Percentiles rank a stretch among this genome's conserved stretches.
Evolutionary conservation across 129 eudicot species (phyloP).

Genomic region (Saussurea involucrata): DNA sequence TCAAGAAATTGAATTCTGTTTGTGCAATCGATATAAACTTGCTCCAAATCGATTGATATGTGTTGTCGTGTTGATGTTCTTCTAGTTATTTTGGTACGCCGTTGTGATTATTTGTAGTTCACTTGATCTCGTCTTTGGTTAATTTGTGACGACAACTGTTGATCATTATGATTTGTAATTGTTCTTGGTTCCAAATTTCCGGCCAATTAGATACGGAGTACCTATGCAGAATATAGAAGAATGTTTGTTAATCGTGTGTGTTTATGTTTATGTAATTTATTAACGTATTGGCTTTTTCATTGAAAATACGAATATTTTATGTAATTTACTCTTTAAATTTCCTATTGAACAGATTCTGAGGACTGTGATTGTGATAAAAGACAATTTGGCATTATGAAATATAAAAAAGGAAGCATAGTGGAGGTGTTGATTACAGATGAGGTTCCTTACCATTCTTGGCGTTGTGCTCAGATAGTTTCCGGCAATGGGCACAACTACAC

Average conservation of each 20-base stretch:
- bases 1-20: not conserved
- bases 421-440: slow-evolving; percentile 57
- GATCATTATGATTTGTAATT: not conserved
- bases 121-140: slow-evolving; percentile 3
- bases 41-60: not conserved
- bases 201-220: not conserved
- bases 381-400: slow-evolving; percentile 39
- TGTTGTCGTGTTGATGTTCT: not conserved
- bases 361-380: slow-evolving; percentile 7
- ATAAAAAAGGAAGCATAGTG: slow-evolving; percentile 51
- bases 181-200: not conserved
- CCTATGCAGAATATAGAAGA: not conserved
- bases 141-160: not conserved
- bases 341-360: slow-evolving; percentile 18
- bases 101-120: not conserved
- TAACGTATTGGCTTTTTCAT: too few relatives aligned
- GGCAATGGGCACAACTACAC: slow-evolving; percentile 45
- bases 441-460: slow-evolving; percentile 62
- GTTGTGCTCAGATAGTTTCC: slow-evolving; percentile 51
- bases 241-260: not conserved
- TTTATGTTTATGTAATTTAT: not conserved
- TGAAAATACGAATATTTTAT: not conserved
- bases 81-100: not conserved
- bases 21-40: not conserved
- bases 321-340: slow-evolving; percentile 1